Evolutionary conservation across 129 eudicot species (phyloP).

Genomic region (Chrysanthemum lavandulifolium): DNA sequence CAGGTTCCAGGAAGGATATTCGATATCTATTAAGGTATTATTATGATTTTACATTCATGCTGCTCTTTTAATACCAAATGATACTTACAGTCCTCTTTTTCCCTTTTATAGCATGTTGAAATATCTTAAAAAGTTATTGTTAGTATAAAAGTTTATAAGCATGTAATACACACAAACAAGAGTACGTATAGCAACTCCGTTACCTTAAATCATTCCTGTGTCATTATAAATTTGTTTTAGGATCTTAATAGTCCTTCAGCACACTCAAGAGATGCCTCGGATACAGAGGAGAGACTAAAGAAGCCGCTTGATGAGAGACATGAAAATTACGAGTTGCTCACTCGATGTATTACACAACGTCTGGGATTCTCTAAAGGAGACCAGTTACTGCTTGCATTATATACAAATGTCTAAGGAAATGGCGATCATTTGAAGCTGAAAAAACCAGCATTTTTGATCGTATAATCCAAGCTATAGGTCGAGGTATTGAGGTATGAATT

Average conservation of each 20-base stretch:
- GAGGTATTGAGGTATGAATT: constrained; percentile 78
- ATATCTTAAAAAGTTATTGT: neutral
- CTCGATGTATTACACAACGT: constrained; percentile 80
- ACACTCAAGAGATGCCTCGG: constrained; percentile 47
- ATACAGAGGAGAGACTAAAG: constrained; percentile 75
- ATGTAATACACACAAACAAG: too few relatives aligned
- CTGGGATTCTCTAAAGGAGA: constrained; percentile 86
- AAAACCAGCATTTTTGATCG: constrained; percentile 86
- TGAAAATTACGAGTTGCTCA: constrained; percentile 88
- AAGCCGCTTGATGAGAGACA: constrained; percentile 81
- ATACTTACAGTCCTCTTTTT: neutral
- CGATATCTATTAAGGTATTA: constrained; percentile 76
- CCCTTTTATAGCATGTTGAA: constrained; percentile 38
- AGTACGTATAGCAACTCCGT: neutral
- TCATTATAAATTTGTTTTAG: constrained; percentile 37
- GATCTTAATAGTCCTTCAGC: constrained; percentile 68
- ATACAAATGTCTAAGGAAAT: constrained; percentile 85
- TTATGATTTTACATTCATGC: constrained; percentile 3
- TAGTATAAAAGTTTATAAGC: too few relatives aligned
- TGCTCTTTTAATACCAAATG: constrained; percentile 5
- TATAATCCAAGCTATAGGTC: constrained; percentile 87
- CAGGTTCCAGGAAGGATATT: constrained; percentile 56
- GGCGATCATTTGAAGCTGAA: constrained; percentile 94
- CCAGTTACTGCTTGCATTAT: constrained; percentile 95
- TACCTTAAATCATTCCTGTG: neutral